phyloP scores from a whole-genome alignment of 2,329 filamentous ascomycete genomes.

The Penicillium sp. region DNA sequence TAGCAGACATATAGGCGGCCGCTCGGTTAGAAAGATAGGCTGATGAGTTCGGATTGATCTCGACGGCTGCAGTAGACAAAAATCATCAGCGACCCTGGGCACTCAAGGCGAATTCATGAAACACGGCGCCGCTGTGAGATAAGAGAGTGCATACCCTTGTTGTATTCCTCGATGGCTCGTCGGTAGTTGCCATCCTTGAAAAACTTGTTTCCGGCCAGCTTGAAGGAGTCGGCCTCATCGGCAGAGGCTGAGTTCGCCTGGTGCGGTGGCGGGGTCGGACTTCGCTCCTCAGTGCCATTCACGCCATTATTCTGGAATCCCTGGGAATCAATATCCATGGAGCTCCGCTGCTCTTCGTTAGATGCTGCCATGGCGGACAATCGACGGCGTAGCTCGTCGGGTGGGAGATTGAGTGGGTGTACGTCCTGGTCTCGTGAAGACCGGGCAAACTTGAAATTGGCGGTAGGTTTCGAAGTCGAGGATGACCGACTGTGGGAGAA shows the following conservation, averaged over 20 bases:
- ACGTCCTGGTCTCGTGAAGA: constrained; percentile 55
- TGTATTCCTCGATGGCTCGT: constrained; percentile 87
- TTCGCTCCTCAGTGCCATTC: constrained; percentile 36
- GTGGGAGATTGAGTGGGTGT: constrained; percentile 85
- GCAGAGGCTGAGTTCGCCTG: constrained; percentile 47
- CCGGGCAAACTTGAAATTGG: constrained; percentile 36
- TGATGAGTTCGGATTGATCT: constrained; percentile 77
- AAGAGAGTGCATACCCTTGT: constrained; percentile 66
- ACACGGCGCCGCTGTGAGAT: background rate
- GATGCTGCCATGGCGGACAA: constrained; percentile 57
- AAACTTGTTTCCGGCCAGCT: constrained; percentile 89
- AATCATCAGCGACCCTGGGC: constrained; percentile 9
- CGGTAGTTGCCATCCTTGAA: constrained; percentile 93
- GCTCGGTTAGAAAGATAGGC: constrained; percentile 95
- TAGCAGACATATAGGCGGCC: constrained; percentile 87
- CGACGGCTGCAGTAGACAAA: constrained; percentile 63
- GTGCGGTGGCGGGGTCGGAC: constrained; percentile 48
- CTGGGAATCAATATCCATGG: constrained; percentile 70
- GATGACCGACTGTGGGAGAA: constrained; percentile 33
- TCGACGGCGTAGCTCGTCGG: constrained; percentile 76
- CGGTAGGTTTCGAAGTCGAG: constrained; percentile 26
- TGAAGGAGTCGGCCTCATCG: constrained; percentile 87
- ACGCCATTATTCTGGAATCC: constrained; percentile 29
- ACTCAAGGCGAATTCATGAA: background rate
- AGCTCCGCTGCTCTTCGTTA: constrained; percentile 51